These are phyloP conservation scores for Kuraishia molischiana DNA, from an alignment of 805 yeast species.

Conservation along the genomic window DNA sequence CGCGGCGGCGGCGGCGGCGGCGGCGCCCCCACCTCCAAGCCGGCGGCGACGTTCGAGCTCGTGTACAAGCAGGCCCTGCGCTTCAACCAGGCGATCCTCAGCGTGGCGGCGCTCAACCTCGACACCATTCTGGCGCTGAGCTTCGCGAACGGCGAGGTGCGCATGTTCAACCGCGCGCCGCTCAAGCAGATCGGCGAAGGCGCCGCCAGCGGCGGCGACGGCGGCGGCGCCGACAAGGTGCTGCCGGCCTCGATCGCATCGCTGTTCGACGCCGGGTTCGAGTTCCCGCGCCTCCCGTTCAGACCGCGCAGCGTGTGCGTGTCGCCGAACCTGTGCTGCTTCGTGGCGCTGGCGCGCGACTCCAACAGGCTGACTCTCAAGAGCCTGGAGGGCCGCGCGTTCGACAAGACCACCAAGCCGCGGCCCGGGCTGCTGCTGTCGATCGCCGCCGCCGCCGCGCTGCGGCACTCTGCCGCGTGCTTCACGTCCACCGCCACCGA, in stretches of 20 bases:
- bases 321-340: constrained; percentile 43
- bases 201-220: neutral
- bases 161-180: constrained; percentile 29
- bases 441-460: constrained; percentile 52
- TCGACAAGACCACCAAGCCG: constrained; percentile 10
- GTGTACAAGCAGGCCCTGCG: constrained; percentile 7
- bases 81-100: constrained; percentile 17
- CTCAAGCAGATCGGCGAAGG: constrained; percentile 14
- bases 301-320: constrained; percentile 27
- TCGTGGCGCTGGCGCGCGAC: constrained; percentile 19
- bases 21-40: neutral
- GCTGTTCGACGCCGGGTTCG: constrained; percentile 45
- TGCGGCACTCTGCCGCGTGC: constrained; percentile 60
- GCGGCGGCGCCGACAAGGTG: constrained; percentile 1
- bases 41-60: constrained; percentile 3
- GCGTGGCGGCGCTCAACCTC: constrained; percentile 22
- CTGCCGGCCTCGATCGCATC: constrained; percentile 27
- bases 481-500: constrained; percentile 59
- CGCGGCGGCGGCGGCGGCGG: neutral
- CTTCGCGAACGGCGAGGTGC: constrained; percentile 34
- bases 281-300: constrained; percentile 26
- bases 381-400: constrained; percentile 10
- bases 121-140: constrained; percentile 30
- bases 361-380: constrained; percentile 11
- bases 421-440: constrained; percentile 22